Evolutionary conservation across 2,329 filamentous ascomycete genomes (phyloP), one percentile per base, ranked within the genome.

Genomic region (Eurotiales sp.): DNA sequence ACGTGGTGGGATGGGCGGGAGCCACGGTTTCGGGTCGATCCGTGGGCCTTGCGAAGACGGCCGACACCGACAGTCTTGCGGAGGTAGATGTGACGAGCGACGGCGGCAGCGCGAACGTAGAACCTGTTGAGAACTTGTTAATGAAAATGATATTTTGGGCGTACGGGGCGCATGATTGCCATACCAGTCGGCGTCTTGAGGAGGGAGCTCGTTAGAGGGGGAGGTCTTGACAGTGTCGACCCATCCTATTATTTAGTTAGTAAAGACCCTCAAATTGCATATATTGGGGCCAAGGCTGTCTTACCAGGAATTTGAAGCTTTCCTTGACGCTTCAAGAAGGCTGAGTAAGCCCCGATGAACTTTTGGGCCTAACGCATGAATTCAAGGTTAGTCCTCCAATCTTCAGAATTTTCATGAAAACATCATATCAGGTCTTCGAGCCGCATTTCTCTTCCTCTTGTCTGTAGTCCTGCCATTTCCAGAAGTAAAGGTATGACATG

Each of bases 211-310:
- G 80, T 96, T 96, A 75, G 88, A 87, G 73, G 86, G 83, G 70
- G 90, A 92, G 66, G 92, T 96, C 88, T 99, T 99, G 81, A 97
- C 93, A 71, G 92, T 96, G 76, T 99, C 93, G 76, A 96, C 92
- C 92, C 92, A 97, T 82, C 90, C 90, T 95, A 51, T 51, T 25
- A 17, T 12, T 25, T 34, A 15, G 34, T 48, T 52, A 45, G 30
- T 10, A 36, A 19, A 40, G 21, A 32, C 19, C 3, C n/a, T 21
- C 17, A 4, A 11, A 4, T 11, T 37, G n/a, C 17, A 37, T 21
- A 12, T 12, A 8, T n/a, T n/a, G n/a, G n/a, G 4, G 8, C 22
- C 4, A 14, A 15, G 7, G 25, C 27, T 55, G 55, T 79, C 80
- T 73, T 71, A 84, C 81, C 82, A 75, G 83, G 83, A 66, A 85